phyloP scores from a whole-genome alignment of 345 rosid genomes.

The Zanthoxylum bungeanum region DNA sequence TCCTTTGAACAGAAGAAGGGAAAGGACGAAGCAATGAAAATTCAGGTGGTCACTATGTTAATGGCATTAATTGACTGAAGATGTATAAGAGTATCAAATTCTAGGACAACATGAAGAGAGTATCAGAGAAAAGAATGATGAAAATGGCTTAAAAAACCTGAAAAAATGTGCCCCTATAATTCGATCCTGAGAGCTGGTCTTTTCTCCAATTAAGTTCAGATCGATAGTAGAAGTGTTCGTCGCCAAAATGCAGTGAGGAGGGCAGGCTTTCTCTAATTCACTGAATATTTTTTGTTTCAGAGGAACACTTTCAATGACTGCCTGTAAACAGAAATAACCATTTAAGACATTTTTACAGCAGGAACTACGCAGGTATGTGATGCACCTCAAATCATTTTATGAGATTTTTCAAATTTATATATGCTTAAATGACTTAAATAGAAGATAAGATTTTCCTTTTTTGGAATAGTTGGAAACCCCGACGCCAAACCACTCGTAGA shows the following conservation, averaged over 20 bases:
- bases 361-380: neutral
- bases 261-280: conserved; percentile 78
- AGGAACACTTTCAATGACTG: conserved; percentile 77
- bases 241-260: conserved; percentile 88
- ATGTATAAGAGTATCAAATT: neutral
- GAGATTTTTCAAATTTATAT: conserved; percentile 6
- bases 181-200: conserved; percentile 72
- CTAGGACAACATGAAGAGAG: neutral
- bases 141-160: conserved; percentile 45
- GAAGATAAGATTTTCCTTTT: conserved; percentile 5
- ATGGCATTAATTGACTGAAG: neutral
- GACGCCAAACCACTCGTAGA: too few species aligned
- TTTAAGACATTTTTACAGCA: neutral
- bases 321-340: conserved; percentile 51
- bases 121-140: neutral
- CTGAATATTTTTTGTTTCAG: conserved; percentile 86
- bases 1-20: neutral
- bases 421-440: neutral
- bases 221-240: conserved; percentile 88
- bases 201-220: conserved; percentile 72
- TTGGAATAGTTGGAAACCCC: too few species aligned
- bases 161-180: conserved; percentile 96
- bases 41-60: neutral
- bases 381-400: neutral
- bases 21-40: neutral